Percentiles rank a stretch among this genome's conserved stretches.
These are phyloP conservation scores for Phytopythium vexans DNA, from an alignment of 352 stramenopile species.

Conservation along the genomic window DNA sequence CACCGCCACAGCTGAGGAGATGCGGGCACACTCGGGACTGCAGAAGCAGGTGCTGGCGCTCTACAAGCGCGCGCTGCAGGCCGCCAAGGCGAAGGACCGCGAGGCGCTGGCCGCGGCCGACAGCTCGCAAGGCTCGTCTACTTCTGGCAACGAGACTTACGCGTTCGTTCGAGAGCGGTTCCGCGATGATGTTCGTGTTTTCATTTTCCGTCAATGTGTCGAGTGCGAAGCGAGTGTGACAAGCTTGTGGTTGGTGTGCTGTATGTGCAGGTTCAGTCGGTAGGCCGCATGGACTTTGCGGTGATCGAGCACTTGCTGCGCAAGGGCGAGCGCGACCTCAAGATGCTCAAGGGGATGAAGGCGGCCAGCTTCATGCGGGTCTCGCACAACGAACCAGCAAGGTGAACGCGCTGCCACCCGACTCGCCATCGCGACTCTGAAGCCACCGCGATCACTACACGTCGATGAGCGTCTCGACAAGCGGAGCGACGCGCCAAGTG, in stretches of 20 bases:
- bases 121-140: not conserved
- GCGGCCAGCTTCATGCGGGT: constrained; percentile 50
- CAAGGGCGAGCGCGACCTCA: constrained; percentile 81
- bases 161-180: constrained; percentile 78
- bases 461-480: too few relatives aligned
- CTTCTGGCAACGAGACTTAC: constrained; percentile 14
- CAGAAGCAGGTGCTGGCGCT: constrained; percentile 76
- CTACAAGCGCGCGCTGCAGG: constrained; percentile 60
- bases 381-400: constrained; percentile 8
- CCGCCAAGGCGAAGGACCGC: constrained; percentile 56
- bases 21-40: constrained; percentile 56
- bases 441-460: too few relatives aligned
- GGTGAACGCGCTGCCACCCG: too few relatives aligned
- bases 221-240: not conserved
- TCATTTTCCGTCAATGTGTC: constrained; percentile 1
- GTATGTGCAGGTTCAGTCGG: constrained; percentile 33
- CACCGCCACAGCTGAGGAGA: not conserved
- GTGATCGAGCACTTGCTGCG: constrained; percentile 85
- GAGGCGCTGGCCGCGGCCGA: constrained; percentile 9
- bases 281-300: constrained; percentile 71
- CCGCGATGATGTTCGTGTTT: constrained; percentile 50
- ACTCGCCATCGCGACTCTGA: too few relatives aligned
- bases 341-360: constrained; percentile 75
- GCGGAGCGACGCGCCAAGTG: too few relatives aligned
- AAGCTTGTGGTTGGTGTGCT: not conserved